These are phyloP conservation scores for Pseudocercospora vitis DNA, from an alignment of 2,329 filamentous ascomycete genomes.

Conservation along the genomic window DNA sequence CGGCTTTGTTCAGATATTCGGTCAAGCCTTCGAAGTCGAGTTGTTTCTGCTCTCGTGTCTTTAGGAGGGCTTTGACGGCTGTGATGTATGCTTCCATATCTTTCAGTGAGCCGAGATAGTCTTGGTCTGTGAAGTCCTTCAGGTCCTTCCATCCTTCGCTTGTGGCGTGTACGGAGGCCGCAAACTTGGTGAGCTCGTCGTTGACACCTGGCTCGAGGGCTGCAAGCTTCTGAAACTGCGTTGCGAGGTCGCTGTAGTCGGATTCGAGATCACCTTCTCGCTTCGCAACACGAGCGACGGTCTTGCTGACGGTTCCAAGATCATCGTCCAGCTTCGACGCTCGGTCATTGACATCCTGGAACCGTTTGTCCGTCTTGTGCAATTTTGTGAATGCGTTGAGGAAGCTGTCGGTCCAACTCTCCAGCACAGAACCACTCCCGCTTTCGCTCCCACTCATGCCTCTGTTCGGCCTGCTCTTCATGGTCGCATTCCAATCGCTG, in stretches of 20 bases:
- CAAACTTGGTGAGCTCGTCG: slow-evolving; percentile 78
- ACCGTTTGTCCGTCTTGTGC: slow-evolving; percentile 90
- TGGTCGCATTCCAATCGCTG: slow-evolving; percentile 93
- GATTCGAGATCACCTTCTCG: slow-evolving; percentile 83
- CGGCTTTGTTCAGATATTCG: slow-evolving; percentile 91
- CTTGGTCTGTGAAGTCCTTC: slow-evolving; percentile 89
- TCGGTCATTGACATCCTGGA: slow-evolving; percentile 89
- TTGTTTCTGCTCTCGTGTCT: slow-evolving; percentile 94
- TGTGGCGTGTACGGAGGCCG: slow-evolving; percentile 80
- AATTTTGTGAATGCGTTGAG: slow-evolving; percentile 97
- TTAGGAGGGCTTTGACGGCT: slow-evolving; percentile 84
- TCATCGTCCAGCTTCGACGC: slow-evolving; percentile 94
- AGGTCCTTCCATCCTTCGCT: slow-evolving; percentile 74
- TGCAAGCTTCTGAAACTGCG: slow-evolving; percentile 92
- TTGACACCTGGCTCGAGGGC: slow-evolving; percentile 86
- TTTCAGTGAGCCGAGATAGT: slow-evolving; percentile 86
- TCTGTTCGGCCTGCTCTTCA: slow-evolving; percentile 74
- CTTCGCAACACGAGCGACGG: slow-evolving; percentile 85
- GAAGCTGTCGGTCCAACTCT: slow-evolving; percentile 92
- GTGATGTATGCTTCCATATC: slow-evolving; percentile 95
- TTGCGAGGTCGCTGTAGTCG: slow-evolving; percentile 85
- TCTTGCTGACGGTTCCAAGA: slow-evolving; percentile 88
- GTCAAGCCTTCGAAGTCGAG: slow-evolving; percentile 95
- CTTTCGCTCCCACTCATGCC: slow-evolving; percentile 47
- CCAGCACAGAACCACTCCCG: slow-evolving; percentile 72